phyloP scores from a whole-genome alignment of 1,284 basidiomycete species.

The Ceratobasidium papillatum region DNA sequence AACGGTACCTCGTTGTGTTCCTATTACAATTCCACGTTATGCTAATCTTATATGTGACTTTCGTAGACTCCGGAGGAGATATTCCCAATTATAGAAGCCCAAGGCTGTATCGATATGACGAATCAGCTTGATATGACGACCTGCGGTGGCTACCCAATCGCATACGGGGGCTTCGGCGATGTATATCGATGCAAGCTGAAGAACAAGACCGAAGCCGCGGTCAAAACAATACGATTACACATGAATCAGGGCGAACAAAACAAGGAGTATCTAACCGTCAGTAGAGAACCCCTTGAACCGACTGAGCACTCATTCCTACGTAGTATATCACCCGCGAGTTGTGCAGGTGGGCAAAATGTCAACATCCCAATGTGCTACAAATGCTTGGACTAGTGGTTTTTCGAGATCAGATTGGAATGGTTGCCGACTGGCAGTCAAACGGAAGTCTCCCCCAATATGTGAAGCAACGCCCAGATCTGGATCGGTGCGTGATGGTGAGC shows the following conservation, averaged over 20 bases:
- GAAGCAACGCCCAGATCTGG: not conserved
- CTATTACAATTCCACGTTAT: too few relatives aligned
- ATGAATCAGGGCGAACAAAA: not conserved
- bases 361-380: not conserved
- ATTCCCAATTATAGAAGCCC: too few relatives aligned
- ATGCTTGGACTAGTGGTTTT: not conserved
- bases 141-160: too few relatives aligned
- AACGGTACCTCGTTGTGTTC: too few relatives aligned
- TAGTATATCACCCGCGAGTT: not conserved
- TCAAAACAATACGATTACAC: not conserved
- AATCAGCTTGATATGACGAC: too few relatives aligned
- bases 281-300: not conserved
- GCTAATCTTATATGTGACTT: too few relatives aligned
- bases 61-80: too few relatives aligned
- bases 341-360: not conserved
- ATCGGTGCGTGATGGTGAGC: not conserved
- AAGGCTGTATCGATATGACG: too few relatives aligned
- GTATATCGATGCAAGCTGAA: not conserved
- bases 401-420: not conserved
- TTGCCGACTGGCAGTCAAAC: not conserved
- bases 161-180: not conserved
- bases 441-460: not conserved
- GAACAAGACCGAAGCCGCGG: not conserved
- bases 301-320: not conserved
- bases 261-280: not conserved